A percentile compares a stretch with the other conserved stretches of the same genome.
These are phyloP conservation scores for Botrytis cinerea DNA, from an alignment of 2,329 filamentous ascomycete genomes.

Conservation along the genomic window DNA sequence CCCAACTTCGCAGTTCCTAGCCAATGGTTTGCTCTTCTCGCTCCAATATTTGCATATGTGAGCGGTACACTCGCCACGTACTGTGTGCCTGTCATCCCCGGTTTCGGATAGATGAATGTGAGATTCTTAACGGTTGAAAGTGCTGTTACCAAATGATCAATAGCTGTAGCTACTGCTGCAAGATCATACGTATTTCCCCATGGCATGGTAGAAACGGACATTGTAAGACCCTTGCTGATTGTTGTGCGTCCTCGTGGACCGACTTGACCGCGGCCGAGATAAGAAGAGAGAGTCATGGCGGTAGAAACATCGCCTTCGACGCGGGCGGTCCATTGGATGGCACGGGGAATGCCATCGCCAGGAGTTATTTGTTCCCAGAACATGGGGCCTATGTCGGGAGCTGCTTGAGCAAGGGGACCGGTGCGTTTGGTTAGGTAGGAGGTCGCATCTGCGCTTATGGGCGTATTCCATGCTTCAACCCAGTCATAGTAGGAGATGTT, in stretches of 20 bases:
- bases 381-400: conserved; percentile 65
- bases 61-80: conserved; percentile 54
- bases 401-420: conserved; percentile 64
- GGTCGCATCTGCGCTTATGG: conserved; percentile 47
- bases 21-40: conserved; percentile 44
- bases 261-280: conserved; percentile 65
- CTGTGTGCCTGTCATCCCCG: conserved; percentile 54
- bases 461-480: conserved; percentile 58
- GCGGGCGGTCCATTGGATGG: conserved; percentile 67
- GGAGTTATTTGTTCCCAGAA: conserved; percentile 61
- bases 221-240: conserved; percentile 58
- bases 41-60: conserved; percentile 36
- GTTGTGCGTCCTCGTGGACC: conserved; percentile 59
- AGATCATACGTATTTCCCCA: conserved; percentile 55
- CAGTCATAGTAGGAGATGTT: conserved; percentile 64
- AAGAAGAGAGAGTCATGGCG: conserved; percentile 52
- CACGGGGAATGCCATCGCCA: conserved; percentile 60
- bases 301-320: conserved; percentile 51
- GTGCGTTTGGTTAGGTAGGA: conserved; percentile 53
- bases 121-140: conserved; percentile 56
- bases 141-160: conserved; percentile 60
- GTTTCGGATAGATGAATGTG: conserved; percentile 56
- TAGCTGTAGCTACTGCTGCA: conserved; percentile 62
- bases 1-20: conserved; percentile 62
- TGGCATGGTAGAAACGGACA: conserved; percentile 59